Evolutionary conservation across 306 rosid genomes (phyloP), one percentile per base, ranked within the genome.

Genomic region (Datisca glomerata): DNA sequence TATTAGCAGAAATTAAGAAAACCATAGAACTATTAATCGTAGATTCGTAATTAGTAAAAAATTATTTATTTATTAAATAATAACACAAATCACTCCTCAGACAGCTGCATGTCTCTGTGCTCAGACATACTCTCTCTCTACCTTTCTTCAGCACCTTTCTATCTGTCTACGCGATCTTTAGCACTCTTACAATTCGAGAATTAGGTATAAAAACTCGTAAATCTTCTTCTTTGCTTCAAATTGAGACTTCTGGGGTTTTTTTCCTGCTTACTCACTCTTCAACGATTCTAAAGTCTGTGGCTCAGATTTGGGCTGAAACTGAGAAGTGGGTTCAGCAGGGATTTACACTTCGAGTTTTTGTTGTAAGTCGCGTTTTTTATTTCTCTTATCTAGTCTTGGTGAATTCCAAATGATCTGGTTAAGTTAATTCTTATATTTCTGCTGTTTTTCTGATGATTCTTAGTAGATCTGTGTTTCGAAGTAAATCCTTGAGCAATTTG

Each of bases 101-200:
- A 40, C 57, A 40, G 19, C 41, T 52, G 25, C 47, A 52, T 18
- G 47, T 40, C 47, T 18, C 35, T 52, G 38, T 40, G 47, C 57
- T 39, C 19, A 51, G 21, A 21, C 44, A 35, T 24, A 15, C 37
- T 15, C 57, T 24, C 43, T 51, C 45, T 24, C 45, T 51, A 25
- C 13, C 29, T 12, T 2, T 24, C 35, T 50, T 45, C 24, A 24
- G 19, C 29, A 12, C 43, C 43, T 57, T 41, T 43, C 29, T 55
- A 69, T 44, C 53, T 53, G 61, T 60, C 41, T 60, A 53, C 76
- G 69, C 79, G 79, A 83, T 76, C 83, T 68, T 71, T 71, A 59
- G 67, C 85, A 60, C 33, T 60, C 63, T n/a, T 47, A 35, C 65
- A 71, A 67, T 66, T 76, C 47, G 65, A 65, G 32, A 61, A 56